phyloP scores from a whole-genome alignment of 2,329 filamentous ascomycete genomes.

The Metarhizium humberi region DNA sequence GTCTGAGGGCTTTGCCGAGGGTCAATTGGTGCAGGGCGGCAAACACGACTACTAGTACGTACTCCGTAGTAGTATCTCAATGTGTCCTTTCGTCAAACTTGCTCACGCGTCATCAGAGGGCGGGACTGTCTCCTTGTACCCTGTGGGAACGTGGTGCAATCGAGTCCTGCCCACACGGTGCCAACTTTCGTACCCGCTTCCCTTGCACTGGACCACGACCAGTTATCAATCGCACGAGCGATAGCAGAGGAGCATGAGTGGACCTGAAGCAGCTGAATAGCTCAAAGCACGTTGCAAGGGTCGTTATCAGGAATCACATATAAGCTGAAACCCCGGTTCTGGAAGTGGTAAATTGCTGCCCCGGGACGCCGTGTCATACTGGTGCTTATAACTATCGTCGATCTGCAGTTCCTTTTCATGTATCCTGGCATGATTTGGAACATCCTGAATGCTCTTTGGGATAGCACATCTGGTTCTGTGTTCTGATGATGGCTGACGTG shows the following conservation, averaged over 20 bases:
- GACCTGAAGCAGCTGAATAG: neutral
- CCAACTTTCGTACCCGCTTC: slow-evolving; percentile 17
- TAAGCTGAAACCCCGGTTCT: neutral
- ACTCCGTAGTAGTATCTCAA: no score
- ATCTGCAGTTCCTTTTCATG: no score
- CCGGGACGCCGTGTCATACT: neutral
- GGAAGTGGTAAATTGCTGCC: neutral
- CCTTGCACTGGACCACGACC: slow-evolving; percentile 11
- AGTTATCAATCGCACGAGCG: neutral
- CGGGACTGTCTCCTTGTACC: neutral
- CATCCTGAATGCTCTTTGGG: neutral
- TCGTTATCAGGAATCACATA: neutral
- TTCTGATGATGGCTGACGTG: neutral
- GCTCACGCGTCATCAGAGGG: neutral
- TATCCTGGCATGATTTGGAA: neutral
- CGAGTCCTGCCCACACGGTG: slow-evolving; percentile 20
- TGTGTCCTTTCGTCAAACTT: neutral
- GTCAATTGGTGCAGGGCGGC: neutral
- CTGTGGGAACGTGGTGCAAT: neutral
- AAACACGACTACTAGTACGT: neutral
- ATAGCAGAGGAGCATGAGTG: neutral
- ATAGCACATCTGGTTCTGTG: neutral
- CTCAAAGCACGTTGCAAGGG: neutral
- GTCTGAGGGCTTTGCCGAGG: neutral
- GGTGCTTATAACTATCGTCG: neutral